Conservation (phyloP, 805 yeast species). For the Wickerhamomyces tratensis region DNA sequence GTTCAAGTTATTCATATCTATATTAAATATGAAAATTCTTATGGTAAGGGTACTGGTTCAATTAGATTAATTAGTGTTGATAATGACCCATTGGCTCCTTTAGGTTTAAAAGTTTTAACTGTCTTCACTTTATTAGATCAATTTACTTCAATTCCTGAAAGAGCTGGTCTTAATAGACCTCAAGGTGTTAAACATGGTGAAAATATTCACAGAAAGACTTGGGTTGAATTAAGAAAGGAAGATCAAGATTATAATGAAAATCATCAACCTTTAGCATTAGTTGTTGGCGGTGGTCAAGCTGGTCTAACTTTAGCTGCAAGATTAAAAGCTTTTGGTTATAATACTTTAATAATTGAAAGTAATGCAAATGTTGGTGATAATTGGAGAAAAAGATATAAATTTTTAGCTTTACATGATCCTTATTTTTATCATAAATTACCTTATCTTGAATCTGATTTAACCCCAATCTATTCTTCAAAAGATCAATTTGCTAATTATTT, state of each 20-base stretch:
- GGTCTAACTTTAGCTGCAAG: conserved; percentile 34
- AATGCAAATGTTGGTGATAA: conserved; percentile 32
- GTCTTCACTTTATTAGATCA: conserved; percentile 26
- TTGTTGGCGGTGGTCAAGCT: conserved; percentile 40
- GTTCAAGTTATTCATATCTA: conserved; percentile 23
- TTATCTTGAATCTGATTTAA: conserved; percentile 29
- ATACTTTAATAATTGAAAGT: conserved; percentile 28
- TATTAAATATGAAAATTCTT: conserved; percentile 20
- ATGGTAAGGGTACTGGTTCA: conserved; percentile 25
- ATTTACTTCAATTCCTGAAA: conserved; percentile 23
- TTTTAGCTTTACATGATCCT: conserved; percentile 36
- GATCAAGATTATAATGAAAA: conserved; percentile 21
- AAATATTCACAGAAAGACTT: conserved; percentile 25
- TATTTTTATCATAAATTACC: conserved; percentile 33
- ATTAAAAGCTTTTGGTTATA: conserved; percentile 30
- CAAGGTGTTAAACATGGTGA: conserved; percentile 30
- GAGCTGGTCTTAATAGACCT: conserved; percentile 22
- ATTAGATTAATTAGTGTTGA: conserved; percentile 23
- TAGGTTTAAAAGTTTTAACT: conserved; percentile 23
- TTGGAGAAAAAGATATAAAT: conserved; percentile 36
- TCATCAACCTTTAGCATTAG: conserved; percentile 31
- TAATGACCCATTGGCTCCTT: conserved; percentile 14
- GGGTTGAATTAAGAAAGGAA: conserved; percentile 25
- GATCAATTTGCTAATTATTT: conserved; percentile 35
- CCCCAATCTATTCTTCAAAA: conserved; percentile 33